Evolutionary conservation across 495 filamentous ascomycete genomes (phyloP).

Genomic region (Trichocladium antarcticum): DNA sequence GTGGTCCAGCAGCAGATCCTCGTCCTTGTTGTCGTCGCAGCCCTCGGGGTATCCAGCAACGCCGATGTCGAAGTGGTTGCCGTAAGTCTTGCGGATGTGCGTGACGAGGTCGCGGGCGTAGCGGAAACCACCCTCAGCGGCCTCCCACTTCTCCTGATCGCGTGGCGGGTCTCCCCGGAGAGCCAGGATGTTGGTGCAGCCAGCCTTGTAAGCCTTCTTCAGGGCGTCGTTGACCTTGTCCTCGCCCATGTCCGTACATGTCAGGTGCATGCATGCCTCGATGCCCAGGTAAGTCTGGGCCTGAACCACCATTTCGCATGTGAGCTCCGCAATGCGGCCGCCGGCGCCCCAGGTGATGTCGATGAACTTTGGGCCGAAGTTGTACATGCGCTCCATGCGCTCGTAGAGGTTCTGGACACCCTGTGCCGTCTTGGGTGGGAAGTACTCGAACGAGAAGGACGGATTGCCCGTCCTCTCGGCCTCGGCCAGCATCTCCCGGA

Average conservation of each 20-base stretch:
- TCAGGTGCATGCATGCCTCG: slow-evolving; percentile 98
- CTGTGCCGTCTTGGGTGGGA: slow-evolving; percentile 97
- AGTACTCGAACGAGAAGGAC: slow-evolving; percentile 98
- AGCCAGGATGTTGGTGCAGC: slow-evolving; percentile 95
- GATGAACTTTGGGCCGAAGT: slow-evolving; percentile 84
- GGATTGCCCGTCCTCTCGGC: slow-evolving; percentile 62
- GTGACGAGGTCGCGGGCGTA: slow-evolving; percentile 91
- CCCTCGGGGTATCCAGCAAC: slow-evolving; percentile 97
- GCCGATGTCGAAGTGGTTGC: slow-evolving; percentile 94
- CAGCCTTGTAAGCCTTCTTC: slow-evolving; percentile 79
- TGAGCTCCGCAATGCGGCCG: slow-evolving; percentile 78
- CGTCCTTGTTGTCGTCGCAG: slow-evolving; percentile 80
- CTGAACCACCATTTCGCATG: slow-evolving; percentile 94
- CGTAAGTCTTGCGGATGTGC: slow-evolving; percentile 82
- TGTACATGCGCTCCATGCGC: slow-evolving; percentile 98
- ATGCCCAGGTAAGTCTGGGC: slow-evolving; percentile 94
- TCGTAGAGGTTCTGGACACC: slow-evolving; percentile 99
- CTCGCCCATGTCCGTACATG: slow-evolving; percentile 93
- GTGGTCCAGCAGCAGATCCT: slow-evolving; percentile 76
- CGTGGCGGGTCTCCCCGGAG: slow-evolving; percentile 89
- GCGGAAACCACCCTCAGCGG: slow-evolving; percentile 69
- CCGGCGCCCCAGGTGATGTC: slow-evolving; percentile 99
- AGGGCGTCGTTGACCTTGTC: slow-evolving; percentile 85
- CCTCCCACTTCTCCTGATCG: slow-evolving; percentile 90
- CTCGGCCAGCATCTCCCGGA: slow-evolving; percentile 82